A percentile compares a stretch with the other conserved stretches of the same genome.
phyloP scores from a whole-genome alignment of 2,329 filamentous ascomycete species.

The Neonectria ditissima region DNA sequence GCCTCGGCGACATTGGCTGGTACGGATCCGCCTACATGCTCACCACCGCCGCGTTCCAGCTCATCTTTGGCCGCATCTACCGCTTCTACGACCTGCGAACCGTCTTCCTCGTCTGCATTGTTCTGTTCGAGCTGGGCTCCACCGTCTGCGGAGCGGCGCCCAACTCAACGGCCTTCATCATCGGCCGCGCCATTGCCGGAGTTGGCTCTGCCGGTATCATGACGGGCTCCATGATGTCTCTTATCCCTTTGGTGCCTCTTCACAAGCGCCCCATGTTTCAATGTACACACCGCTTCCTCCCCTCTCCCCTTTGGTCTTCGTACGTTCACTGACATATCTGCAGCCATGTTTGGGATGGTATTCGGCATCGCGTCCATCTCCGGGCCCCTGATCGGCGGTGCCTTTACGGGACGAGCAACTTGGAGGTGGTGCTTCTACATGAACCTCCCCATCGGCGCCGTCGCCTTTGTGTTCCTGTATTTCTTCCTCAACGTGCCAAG shows the following conservation, averaged over 20 bases:
- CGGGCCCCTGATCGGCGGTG: conserved; percentile 66
- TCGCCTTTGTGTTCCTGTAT: conserved; percentile 61
- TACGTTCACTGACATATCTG: conserved; percentile 26
- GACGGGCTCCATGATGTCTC: conserved; percentile 66
- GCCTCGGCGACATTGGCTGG: conserved; percentile 72
- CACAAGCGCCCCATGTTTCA: conserved; percentile 71
- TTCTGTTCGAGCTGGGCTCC: conserved; percentile 67
- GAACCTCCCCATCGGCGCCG: conserved; percentile 66
- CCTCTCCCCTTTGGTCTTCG: not conserved
- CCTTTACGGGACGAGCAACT: conserved; percentile 59
- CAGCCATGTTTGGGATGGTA: conserved; percentile 64
- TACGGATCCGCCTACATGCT: conserved; percentile 73
- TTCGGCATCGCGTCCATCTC: conserved; percentile 67
- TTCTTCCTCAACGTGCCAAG: conserved; percentile 61
- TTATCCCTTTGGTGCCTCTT: conserved; percentile 69
- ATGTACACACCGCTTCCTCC: conserved; percentile 45
- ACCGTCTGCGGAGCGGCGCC: conserved; percentile 66
- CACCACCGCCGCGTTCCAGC: conserved; percentile 66
- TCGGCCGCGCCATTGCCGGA: conserved; percentile 68
- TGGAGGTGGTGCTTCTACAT: conserved; percentile 72
- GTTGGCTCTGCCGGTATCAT: conserved; percentile 69
- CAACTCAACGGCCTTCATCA: conserved; percentile 64
- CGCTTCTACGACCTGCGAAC: conserved; percentile 64
- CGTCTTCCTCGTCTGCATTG: conserved; percentile 60
- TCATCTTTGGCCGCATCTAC: conserved; percentile 66